Conservation (phyloP, 306 rosid species). For the Pterocarpus santalinus region DNA sequence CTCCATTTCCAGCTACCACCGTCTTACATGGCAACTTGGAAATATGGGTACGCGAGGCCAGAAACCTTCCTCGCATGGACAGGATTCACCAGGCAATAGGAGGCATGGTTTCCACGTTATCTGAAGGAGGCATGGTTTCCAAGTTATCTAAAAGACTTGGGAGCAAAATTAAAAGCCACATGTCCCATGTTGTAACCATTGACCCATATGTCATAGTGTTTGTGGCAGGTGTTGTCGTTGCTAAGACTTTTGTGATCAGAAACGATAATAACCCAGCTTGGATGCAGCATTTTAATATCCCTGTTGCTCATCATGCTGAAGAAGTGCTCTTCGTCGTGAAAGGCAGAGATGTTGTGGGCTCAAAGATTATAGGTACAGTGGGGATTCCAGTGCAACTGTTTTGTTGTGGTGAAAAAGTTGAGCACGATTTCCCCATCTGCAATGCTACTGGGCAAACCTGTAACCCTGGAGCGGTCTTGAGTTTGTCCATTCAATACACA, state of each 20-base stretch:
- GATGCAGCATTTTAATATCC: slow-evolving; percentile 82
- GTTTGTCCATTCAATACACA: slow-evolving; percentile 72
- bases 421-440: slow-evolving; percentile 74
- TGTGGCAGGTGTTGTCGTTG: slow-evolving; percentile 72
- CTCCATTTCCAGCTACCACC: slow-evolving; percentile 64
- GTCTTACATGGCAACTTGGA: slow-evolving; percentile 82
- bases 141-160: slow-evolving; percentile 39
- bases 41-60: slow-evolving; percentile 68
- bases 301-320: slow-evolving; percentile 78
- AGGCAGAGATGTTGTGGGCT: slow-evolving; percentile 77
- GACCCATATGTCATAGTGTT: slow-evolving; percentile 87
- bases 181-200: slow-evolving; percentile 57
- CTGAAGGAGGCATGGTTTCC: too few relatives aligned
- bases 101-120: slow-evolving; percentile 56
- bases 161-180: slow-evolving; percentile 50
- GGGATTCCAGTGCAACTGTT: slow-evolving; percentile 73
- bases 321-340: slow-evolving; percentile 83
- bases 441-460: slow-evolving; percentile 66
- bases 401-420: slow-evolving; percentile 55
- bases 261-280: slow-evolving; percentile 77
- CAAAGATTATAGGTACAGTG: slow-evolving; percentile 78
- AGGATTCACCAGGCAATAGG: slow-evolving; percentile 65
- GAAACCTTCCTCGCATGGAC: slow-evolving; percentile 84
- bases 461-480: slow-evolving; percentile 68
- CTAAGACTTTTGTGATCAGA: slow-evolving; percentile 79